Conservation (phyloP, 148 eudicot species). For the Rhododendron kiyosumense region DNA sequence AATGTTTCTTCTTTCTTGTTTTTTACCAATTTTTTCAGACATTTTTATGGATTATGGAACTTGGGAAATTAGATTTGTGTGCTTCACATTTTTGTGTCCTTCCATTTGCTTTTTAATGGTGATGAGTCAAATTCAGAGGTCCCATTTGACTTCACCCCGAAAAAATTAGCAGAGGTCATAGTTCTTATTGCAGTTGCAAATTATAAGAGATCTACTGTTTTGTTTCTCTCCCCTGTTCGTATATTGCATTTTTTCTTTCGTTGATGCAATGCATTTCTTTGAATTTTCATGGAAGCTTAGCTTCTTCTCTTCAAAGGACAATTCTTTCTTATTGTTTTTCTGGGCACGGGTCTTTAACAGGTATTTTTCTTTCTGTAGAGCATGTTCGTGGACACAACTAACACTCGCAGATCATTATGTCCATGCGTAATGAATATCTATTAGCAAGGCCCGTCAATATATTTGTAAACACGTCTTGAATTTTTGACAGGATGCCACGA, state of each 20-base stretch:
- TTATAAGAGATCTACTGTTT: neutral
- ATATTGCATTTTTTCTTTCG: neutral
- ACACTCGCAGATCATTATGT: neutral
- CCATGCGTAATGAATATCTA: neutral
- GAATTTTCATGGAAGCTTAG: neutral
- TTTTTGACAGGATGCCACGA: conserved; percentile 73
- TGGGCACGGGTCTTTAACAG: neutral
- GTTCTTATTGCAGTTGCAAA: neutral
- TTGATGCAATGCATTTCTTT: neutral
- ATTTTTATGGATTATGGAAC: neutral
- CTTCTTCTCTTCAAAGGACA: neutral
- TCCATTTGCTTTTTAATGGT: neutral
- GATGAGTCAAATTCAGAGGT: neutral
- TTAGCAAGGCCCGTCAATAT: neutral
- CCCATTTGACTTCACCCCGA: neutral
- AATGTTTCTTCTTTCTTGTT: neutral
- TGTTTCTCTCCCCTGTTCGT: neutral
- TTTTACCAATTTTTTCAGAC: neutral
- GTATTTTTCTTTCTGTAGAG: neutral
- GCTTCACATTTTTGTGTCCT: neutral
- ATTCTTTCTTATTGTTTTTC: neutral
- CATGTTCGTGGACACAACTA: neutral
- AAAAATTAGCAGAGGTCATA: neutral
- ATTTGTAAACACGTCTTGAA: neutral
- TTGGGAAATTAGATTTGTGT: neutral